A percentile compares a stretch with the other conserved stretches of the same genome.
Conservation (phyloP, 2,329 filamentous ascomycete species). For the Nemania bipapillata region DNA sequence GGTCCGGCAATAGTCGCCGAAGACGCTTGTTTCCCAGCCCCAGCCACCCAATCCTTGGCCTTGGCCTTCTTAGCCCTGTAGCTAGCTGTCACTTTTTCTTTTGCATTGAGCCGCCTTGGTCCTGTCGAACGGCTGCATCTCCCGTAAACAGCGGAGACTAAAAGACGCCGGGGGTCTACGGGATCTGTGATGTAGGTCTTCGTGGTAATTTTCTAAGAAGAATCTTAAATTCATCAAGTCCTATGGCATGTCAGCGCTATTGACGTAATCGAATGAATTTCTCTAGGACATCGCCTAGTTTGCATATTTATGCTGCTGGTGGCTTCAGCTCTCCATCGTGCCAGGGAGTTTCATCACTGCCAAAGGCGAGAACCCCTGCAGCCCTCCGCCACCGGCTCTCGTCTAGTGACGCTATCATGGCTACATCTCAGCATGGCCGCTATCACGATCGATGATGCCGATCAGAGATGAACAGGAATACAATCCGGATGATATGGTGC, state of each 20-base stretch:
- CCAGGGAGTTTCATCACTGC: not conserved
- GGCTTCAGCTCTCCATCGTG: not conserved
- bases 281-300: not conserved
- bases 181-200: not conserved
- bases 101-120: not conserved
- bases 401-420: not conserved
- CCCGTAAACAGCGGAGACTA: not conserved
- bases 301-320: not conserved
- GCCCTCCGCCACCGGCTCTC: not conserved
- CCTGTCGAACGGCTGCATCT: not conserved
- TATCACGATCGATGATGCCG: not conserved
- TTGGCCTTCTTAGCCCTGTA: not conserved
- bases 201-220: not conserved
- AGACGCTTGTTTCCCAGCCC: not conserved
- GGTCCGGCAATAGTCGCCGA: not conserved
- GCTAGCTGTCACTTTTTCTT: not conserved
- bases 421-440: not conserved
- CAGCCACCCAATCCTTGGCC: not conserved
- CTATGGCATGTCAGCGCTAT: not conserved
- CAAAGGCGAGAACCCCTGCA: too few species aligned
- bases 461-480: not conserved
- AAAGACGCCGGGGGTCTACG: not conserved
- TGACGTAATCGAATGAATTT: not conserved
- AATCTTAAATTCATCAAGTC: not conserved
- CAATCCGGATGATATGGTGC: not conserved